Evolutionary conservation across 2,329 filamentous ascomycete species (phyloP).

Genomic region (Trichoderma aggressivum): DNA sequence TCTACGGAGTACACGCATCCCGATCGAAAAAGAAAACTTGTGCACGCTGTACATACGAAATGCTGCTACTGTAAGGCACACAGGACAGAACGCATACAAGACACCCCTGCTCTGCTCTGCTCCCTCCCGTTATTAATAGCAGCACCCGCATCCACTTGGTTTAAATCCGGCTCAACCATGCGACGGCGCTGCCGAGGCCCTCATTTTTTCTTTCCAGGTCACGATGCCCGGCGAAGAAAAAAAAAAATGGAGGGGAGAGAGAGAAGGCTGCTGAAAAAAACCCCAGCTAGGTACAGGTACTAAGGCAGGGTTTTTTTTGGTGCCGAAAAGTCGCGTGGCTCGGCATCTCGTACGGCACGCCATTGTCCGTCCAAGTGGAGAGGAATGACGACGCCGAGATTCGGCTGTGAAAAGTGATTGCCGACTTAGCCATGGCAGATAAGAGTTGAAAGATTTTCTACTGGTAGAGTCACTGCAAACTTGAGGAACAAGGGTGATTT

Average conservation of each 20-base stretch:
- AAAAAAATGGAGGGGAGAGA: not conserved
- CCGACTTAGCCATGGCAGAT: not conserved
- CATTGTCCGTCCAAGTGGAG: not conserved
- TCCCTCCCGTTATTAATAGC: slow-evolving; percentile 13
- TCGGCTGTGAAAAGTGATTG: not conserved
- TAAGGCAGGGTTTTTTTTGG: not conserved
- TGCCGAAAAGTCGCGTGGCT: not conserved
- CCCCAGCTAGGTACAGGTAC: too few relatives aligned
- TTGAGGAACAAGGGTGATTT: not conserved
- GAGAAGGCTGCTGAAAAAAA: not conserved
- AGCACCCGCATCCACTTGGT: not conserved
- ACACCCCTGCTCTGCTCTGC: not conserved
- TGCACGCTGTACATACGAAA: not conserved
- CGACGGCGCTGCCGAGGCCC: slow-evolving; percentile 6
- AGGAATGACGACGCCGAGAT: not conserved
- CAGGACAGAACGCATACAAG: not conserved
- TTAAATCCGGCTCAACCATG: not conserved
- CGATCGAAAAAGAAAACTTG: not conserved
- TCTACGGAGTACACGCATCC: too few relatives aligned
- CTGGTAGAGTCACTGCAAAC: not conserved
- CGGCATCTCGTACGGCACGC: not conserved
- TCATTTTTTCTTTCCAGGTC: not conserved
- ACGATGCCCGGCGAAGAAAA: not conserved
- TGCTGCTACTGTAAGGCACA: not conserved
- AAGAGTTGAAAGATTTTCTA: not conserved